A percentile compares a stretch with the other conserved stretches of the same genome.
These are phyloP conservation scores for Biscutella auriculata DNA, from an alignment of 441 rosid genomes.

Conservation along the genomic window DNA sequence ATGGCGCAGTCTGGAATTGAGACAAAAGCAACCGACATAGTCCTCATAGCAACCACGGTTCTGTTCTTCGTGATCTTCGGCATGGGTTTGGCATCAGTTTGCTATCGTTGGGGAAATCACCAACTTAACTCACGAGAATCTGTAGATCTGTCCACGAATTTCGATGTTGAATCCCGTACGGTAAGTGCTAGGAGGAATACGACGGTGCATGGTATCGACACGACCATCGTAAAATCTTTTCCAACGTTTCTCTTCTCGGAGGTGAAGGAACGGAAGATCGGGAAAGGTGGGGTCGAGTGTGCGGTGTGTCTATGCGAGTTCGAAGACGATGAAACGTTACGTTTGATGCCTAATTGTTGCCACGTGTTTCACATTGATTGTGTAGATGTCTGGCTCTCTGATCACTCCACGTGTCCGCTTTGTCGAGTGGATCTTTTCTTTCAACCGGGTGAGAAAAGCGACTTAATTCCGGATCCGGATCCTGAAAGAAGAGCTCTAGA, in stretches of 20 bases:
- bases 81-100: conserved; percentile 41
- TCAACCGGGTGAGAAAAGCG: conserved; percentile 20
- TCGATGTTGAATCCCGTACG: neutral
- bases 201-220: conserved; percentile 29
- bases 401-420: conserved; percentile 53
- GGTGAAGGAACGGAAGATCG: conserved; percentile 65
- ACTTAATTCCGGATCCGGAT: conserved; percentile 9
- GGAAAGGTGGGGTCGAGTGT: conserved; percentile 69
- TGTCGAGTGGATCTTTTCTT: conserved; percentile 41
- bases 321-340: conserved; percentile 43
- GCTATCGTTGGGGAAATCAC: conserved; percentile 28
- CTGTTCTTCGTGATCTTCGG: conserved; percentile 31
- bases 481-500: too few species aligned
- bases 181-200: too few species aligned
- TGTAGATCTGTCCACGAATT: neutral
- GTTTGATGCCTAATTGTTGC: conserved; percentile 48
- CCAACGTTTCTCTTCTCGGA: conserved; percentile 67
- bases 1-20: neutral
- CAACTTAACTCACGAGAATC: neutral
- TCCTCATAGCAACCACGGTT: conserved; percentile 25
- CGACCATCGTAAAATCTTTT: conserved; percentile 33
- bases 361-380: conserved; percentile 54
- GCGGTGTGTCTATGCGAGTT: conserved; percentile 75
- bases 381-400: conserved; percentile 44
- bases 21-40: conserved; percentile 4